A percentile compares a stretch with the other conserved stretches of the same genome.
Evolutionary conservation across 2,329 filamentous ascomycete species (phyloP).

Genomic region (Aspergillus cejpii): DNA sequence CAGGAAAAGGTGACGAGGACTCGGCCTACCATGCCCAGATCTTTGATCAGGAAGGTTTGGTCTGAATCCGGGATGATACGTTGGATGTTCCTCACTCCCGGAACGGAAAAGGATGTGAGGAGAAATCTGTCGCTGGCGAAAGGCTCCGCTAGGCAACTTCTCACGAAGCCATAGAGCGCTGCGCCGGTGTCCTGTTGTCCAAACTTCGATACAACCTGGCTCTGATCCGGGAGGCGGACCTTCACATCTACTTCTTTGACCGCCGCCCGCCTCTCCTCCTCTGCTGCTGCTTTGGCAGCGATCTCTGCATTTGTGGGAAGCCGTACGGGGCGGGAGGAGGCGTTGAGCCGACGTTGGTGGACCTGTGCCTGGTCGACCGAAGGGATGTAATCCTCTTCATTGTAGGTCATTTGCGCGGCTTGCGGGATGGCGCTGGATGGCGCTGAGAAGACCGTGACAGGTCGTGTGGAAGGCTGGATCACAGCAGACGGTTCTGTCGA

Average conservation of each 20-base stretch:
- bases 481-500: conserved; percentile 18
- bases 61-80: conserved; percentile 42
- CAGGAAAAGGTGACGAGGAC: conserved; percentile 72
- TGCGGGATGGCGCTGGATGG: conserved; percentile 67
- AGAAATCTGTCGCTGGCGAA: conserved; percentile 59
- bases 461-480: conserved; percentile 35
- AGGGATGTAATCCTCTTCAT: conserved; percentile 72
- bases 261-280: conserved; percentile 58
- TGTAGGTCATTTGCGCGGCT: conserved; percentile 60
- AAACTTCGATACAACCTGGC: conserved; percentile 66
- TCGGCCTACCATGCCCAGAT: conserved; percentile 62
- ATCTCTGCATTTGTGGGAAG: conserved; percentile 78
- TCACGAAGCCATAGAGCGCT: conserved; percentile 67
- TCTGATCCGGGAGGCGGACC: conserved; percentile 82
- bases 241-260: conserved; percentile 66
- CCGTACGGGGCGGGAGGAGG: conserved; percentile 68
- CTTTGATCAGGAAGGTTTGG: conserved; percentile 55
- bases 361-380: conserved; percentile 78
- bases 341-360: conserved; percentile 67
- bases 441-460: conserved; percentile 67
- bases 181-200: conserved; percentile 61
- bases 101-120: conserved; percentile 53
- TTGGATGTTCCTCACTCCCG: conserved; percentile 18
- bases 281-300: conserved; percentile 59
- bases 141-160: conserved; percentile 58